A percentile compares a stretch with the other conserved stretches of the same genome.
Conservation (phyloP, 2,329 filamentous ascomycete species). For the Hortaea sp. region DNA sequence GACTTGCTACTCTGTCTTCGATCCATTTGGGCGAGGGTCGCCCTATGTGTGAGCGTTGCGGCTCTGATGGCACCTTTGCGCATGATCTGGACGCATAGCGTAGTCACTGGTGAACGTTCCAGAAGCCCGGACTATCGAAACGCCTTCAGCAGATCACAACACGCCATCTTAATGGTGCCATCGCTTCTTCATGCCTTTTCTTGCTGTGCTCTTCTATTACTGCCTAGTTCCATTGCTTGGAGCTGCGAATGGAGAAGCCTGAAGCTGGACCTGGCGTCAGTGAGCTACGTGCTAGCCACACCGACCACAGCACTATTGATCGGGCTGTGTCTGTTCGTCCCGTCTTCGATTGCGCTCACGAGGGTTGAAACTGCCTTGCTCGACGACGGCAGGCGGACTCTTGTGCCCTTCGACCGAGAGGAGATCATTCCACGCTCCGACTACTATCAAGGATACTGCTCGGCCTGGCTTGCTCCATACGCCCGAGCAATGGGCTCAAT, state of each 20-base stretch:
- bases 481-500: neutral
- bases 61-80: neutral
- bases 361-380: neutral
- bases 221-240: neutral
- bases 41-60: neutral
- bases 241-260: neutral
- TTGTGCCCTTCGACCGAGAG: neutral
- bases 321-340: neutral
- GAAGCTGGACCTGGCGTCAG: neutral
- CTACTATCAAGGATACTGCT: neutral
- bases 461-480: neutral
- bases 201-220: neutral
- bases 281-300: neutral
- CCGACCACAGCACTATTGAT: neutral
- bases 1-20: neutral
- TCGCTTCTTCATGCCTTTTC: neutral
- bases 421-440: neutral
- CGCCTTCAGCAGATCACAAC: neutral
- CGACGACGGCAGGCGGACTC: neutral
- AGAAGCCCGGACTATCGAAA: neutral
- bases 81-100: neutral
- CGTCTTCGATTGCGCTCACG: neutral
- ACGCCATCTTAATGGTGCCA: neutral
- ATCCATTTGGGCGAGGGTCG: neutral
- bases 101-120: neutral